Evolutionary conservation across 2,329 filamentous ascomycete genomes (phyloP).

Genomic region (Endocalyx cinctus): DNA sequence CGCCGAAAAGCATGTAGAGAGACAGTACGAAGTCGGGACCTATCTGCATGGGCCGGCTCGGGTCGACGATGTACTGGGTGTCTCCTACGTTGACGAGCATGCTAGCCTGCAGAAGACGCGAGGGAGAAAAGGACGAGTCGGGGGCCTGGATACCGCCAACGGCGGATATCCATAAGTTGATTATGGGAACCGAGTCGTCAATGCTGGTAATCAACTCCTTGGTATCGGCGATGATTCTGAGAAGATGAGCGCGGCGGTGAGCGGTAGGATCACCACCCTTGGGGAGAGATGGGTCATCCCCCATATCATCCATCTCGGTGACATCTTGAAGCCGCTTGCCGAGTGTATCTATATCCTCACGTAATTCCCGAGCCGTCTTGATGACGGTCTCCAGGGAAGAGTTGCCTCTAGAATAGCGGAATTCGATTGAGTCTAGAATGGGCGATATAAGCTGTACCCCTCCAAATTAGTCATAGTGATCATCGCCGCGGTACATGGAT

Average conservation of each 20-base stretch:
- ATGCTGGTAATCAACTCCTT: conserved; percentile 71
- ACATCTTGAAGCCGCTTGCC: conserved; percentile 70
- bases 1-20: conserved; percentile 90
- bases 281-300: too few species aligned
- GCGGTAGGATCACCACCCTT: conserved; percentile 43
- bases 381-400: conserved; percentile 75
- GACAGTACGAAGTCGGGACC: conserved; percentile 83
- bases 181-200: conserved; percentile 84
- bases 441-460: conserved; percentile 24
- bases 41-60: conserved; percentile 67
- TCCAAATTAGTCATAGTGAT: too few species aligned
- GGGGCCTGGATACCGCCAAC: conserved; percentile 84
- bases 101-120: conserved; percentile 85
- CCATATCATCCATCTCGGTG: conserved; percentile 58
- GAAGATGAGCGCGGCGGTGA: conserved; percentile 60
- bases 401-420: conserved; percentile 47
- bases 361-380: conserved; percentile 73
- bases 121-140: conserved; percentile 81
- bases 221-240: conserved; percentile 69
- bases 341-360: conserved; percentile 76
- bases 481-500: too few species aligned
- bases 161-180: conserved; percentile 90
- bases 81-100: conserved; percentile 86
- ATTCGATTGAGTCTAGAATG: conserved; percentile 31
- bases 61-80: conserved; percentile 67